phyloP scores from a whole-genome alignment of 108 stramenopile genomes.

The Licmophora abbreviata region DNA sequence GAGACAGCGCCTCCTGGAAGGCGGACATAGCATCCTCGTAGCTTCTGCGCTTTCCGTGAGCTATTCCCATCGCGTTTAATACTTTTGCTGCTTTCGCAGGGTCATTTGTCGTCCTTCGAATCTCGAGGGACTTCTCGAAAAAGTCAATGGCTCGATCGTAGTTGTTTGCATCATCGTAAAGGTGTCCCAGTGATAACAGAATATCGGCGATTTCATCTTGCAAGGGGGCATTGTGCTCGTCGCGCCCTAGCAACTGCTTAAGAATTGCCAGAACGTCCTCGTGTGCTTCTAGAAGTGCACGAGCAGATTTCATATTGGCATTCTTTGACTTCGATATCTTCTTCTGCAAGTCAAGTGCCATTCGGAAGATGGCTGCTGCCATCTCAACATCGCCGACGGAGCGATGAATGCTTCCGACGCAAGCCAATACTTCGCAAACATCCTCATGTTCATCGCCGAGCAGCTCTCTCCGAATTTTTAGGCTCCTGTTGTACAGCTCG shows the following conservation, averaged over 20 bases:
- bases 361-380: slow-evolving; percentile 25
- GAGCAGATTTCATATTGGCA: slow-evolving; percentile 8
- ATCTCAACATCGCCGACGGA: slow-evolving; percentile 16
- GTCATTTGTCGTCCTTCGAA: slow-evolving; percentile 25
- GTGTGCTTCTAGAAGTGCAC: slow-evolving; percentile 17
- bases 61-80: slow-evolving; percentile 26
- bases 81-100: slow-evolving; percentile 17
- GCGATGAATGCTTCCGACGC: slow-evolving; percentile 41
- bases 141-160: slow-evolving; percentile 21
- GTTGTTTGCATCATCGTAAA: slow-evolving; percentile 28
- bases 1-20: slow-evolving; percentile 28
- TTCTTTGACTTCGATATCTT: slow-evolving; percentile 7
- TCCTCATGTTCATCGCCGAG: slow-evolving; percentile 21
- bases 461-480: slow-evolving; percentile 20
- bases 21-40: slow-evolving; percentile 26
- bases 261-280: slow-evolving; percentile 33
- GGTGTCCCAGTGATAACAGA: slow-evolving; percentile 24
- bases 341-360: slow-evolving; percentile 21
- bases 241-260: slow-evolving; percentile 11
- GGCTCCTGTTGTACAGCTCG: slow-evolving; percentile 22
- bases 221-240: slow-evolving; percentile 6
- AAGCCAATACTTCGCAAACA: slow-evolving; percentile 34
- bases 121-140: slow-evolving; percentile 27
- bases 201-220: slow-evolving; percentile 22
- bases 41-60: slow-evolving; percentile 16